These are phyloP conservation scores for Senna tora DNA, from an alignment of 306 rosid species.

Conservation along the genomic window DNA sequence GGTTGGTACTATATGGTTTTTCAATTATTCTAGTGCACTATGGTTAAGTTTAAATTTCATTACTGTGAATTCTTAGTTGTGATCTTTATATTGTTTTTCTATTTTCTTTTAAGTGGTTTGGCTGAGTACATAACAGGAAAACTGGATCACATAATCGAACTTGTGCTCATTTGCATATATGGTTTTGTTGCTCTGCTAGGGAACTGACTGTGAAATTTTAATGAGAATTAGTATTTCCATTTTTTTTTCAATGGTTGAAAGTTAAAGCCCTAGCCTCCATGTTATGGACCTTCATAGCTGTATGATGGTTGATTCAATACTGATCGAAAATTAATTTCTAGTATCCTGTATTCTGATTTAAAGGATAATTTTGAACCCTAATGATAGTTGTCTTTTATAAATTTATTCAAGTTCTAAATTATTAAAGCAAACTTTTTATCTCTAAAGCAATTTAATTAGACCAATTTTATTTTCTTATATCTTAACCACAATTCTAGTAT, in stretches of 20 bases:
- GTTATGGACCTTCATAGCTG: background rate
- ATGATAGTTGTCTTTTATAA: slow-evolving; percentile 12
- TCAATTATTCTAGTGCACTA: slow-evolving; percentile 15
- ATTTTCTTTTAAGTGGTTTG: background rate
- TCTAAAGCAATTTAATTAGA: too few relatives aligned
- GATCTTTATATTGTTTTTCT: background rate
- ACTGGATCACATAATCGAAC: background rate
- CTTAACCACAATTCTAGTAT: background rate
- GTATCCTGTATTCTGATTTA: too few relatives aligned
- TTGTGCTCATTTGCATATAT: slow-evolving; percentile 3
- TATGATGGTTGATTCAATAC: background rate
- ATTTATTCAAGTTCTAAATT: background rate
- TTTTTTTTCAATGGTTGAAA: slow-evolving; percentile 6
- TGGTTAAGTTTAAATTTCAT: background rate
- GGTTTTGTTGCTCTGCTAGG: background rate
- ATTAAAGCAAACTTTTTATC: too few relatives aligned
- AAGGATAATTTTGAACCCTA: slow-evolving; percentile 18
- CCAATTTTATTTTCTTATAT: too few relatives aligned
- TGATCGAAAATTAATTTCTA: too few relatives aligned
- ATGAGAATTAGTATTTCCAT: background rate
- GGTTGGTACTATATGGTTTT: slow-evolving; percentile 41
- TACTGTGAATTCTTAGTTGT: background rate
- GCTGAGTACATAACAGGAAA: background rate
- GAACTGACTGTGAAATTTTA: background rate
- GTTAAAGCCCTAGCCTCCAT: slow-evolving; percentile 10